Percentiles rank a stretch among this genome's conserved stretches.
phyloP scores from a whole-genome alignment of 208 protist genomes.

The Leishmania martiniquensis region DNA sequence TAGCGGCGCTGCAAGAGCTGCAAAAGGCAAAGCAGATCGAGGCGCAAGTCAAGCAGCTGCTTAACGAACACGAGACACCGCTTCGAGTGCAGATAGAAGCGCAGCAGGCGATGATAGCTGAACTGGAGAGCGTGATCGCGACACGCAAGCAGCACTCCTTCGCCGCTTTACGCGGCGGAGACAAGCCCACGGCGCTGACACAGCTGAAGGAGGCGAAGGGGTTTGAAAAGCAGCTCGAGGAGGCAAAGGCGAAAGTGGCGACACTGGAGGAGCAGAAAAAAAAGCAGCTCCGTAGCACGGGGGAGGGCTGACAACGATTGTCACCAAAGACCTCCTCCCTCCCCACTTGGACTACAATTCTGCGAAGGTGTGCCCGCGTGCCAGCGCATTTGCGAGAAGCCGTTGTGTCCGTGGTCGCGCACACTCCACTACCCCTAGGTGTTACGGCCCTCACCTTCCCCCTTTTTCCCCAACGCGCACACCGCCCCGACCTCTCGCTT shows the following conservation, averaged over 20 bases:
- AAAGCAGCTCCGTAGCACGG: constrained; percentile 24
- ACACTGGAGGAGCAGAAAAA: constrained; percentile 20
- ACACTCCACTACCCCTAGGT: background rate
- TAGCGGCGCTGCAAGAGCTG: constrained; percentile 28
- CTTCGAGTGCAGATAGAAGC: constrained; percentile 34
- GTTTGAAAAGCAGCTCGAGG: constrained; percentile 35
- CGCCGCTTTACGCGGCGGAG: constrained; percentile 26
- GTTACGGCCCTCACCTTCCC: background rate
- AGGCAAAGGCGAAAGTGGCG: constrained; percentile 14
- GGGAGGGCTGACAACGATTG: background rate
- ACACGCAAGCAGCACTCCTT: constrained; percentile 39
- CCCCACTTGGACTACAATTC: background rate
- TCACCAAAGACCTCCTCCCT: no score
- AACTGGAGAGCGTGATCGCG: constrained; percentile 34
- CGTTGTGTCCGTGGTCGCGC: background rate
- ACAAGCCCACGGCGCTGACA: constrained; percentile 41
- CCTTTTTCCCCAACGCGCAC: no score
- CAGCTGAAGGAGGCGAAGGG: constrained; percentile 43
- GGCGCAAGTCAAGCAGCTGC: constrained; percentile 21
- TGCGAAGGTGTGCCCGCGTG: background rate
- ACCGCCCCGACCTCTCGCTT: no score
- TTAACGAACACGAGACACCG: constrained; percentile 28
- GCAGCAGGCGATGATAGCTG: constrained; percentile 18
- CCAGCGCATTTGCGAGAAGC: background rate
- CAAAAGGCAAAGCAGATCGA: constrained; percentile 36